phyloP scores from a whole-genome alignment of 441 rosid species.

The Adansonia madagascariensis region DNA sequence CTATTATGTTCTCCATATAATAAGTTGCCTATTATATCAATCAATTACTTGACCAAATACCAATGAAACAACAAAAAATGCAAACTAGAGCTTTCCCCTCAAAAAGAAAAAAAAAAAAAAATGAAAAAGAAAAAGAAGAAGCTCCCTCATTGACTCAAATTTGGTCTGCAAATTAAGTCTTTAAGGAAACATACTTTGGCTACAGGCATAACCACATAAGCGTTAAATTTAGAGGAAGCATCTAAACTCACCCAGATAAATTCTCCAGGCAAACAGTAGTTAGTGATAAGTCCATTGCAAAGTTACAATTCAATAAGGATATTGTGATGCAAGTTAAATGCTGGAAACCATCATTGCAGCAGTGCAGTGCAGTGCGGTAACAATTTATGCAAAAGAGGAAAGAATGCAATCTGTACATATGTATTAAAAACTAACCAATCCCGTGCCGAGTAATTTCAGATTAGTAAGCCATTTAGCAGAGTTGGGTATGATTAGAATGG shows the following conservation, averaged over 20 bases:
- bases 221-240: not conserved
- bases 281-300: not conserved
- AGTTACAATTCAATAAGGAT: not conserved
- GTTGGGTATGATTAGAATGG: not conserved
- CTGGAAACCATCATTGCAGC: not conserved
- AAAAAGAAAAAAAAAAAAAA: too few species aligned
- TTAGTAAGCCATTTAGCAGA: not conserved
- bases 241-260: not conserved
- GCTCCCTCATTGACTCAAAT: slow-evolving; percentile 1
- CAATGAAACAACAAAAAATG: not conserved
- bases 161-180: not conserved
- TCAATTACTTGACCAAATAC: not conserved
- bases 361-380: not conserved
- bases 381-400: not conserved
- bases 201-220: not conserved
- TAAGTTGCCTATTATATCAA: not conserved
- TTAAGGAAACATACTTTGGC: not conserved
- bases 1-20: not conserved
- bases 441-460: not conserved
- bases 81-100: not conserved
- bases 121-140: not conserved
- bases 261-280: not conserved
- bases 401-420: not conserved
- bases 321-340: not conserved
- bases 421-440: not conserved